Evolutionary conservation across 768 basidiomycete species (phyloP).

Genomic region (Boletus eberwhitei): DNA sequence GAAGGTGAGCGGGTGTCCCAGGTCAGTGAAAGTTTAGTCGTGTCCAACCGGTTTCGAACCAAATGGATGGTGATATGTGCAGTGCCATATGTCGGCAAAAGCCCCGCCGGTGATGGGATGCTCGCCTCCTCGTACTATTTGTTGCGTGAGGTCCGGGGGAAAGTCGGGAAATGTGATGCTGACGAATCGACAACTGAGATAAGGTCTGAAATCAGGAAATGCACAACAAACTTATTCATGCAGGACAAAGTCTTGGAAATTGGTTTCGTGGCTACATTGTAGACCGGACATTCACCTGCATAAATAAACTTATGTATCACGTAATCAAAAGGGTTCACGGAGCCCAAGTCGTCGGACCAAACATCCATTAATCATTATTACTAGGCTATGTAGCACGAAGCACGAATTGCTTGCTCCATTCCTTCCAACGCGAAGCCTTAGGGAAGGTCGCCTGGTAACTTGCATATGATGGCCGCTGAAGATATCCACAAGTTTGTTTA

Average conservation of each 20-base stretch:
- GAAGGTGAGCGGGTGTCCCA: not conserved
- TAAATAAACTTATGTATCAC: too few relatives aligned
- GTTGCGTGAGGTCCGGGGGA: constrained; percentile 11
- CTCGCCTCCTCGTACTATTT: not conserved
- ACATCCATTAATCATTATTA: too few relatives aligned
- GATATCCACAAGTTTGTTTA: too few relatives aligned
- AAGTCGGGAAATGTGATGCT: constrained; percentile 15
- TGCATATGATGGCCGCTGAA: too few relatives aligned
- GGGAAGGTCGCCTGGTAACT: too few relatives aligned
- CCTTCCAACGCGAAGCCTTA: too few relatives aligned
- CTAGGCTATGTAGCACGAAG: too few relatives aligned
- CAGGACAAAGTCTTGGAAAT: not conserved
- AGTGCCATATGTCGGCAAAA: constrained; percentile 12
- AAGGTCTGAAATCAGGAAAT: not conserved
- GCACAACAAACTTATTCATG: constrained; percentile 2
- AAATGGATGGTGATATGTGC: not conserved
- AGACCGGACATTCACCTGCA: too few relatives aligned
- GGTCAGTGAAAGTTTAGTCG: not conserved
- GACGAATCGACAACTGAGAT: not conserved
- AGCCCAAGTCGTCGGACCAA: too few relatives aligned
- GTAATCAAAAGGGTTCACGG: too few relatives aligned
- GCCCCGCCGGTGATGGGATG: constrained; percentile 1
- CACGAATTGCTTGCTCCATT: too few relatives aligned
- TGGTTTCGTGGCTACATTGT: too few relatives aligned
- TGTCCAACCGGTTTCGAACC: constrained; percentile 1